These are phyloP conservation scores for Globomyces sp. DNA, from an alignment of 371 early-diverging fungal species.

Conservation along the genomic window DNA sequence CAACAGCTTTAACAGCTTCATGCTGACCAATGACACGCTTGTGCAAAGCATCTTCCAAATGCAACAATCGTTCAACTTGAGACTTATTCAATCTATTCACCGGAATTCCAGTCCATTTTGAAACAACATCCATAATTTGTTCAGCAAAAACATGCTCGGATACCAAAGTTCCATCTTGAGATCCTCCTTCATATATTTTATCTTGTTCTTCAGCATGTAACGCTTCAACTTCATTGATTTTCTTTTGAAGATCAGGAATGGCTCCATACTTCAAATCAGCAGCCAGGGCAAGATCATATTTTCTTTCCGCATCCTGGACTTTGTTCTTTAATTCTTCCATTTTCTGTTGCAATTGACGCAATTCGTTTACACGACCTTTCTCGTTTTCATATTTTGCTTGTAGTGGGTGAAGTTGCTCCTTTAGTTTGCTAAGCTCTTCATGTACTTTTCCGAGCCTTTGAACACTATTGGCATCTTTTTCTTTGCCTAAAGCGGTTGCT, in stretches of 20 bases:
- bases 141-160: slow-evolving; percentile 56
- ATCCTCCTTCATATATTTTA: slow-evolving; percentile 31
- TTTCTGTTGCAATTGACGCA: slow-evolving; percentile 81
- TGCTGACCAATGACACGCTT: slow-evolving; percentile 76
- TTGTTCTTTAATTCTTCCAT: slow-evolving; percentile 83
- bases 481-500: slow-evolving; percentile 87
- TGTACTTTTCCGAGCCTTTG: slow-evolving; percentile 75
- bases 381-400: slow-evolving; percentile 83
- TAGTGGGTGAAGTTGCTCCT: slow-evolving; percentile 86
- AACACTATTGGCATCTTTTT: slow-evolving; percentile 76
- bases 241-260: slow-evolving; percentile 66
- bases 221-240: slow-evolving; percentile 48
- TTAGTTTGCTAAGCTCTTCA: slow-evolving; percentile 76
- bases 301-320: slow-evolving; percentile 76
- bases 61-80: slow-evolving; percentile 69
- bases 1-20: slow-evolving; percentile 68
- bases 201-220: slow-evolving; percentile 40
- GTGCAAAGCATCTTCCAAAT: slow-evolving; percentile 60
- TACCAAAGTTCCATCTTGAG: slow-evolving; percentile 35
- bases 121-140: slow-evolving; percentile 72
- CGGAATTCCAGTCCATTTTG: slow-evolving; percentile 80
- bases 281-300: slow-evolving; percentile 66
- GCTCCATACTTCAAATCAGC: slow-evolving; percentile 71
- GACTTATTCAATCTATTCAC: slow-evolving; percentile 67
- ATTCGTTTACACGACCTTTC: slow-evolving; percentile 79